Percentiles rank a stretch among this genome's conserved stretches.
Evolutionary conservation across 305 asterid genomes (phyloP).

Genomic region (Petunia hybrid): DNA sequence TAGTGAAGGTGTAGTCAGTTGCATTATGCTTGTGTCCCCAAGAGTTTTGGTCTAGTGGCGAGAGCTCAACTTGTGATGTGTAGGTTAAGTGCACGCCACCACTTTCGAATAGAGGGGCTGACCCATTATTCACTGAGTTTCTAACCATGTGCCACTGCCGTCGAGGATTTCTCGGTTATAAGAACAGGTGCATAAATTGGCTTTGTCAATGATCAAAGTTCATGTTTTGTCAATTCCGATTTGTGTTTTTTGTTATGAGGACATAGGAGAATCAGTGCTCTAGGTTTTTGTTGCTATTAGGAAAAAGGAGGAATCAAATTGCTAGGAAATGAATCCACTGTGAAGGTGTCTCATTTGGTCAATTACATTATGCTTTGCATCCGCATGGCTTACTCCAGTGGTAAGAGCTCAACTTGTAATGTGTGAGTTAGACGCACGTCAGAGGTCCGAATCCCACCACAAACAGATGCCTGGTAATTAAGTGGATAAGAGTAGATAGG

Average conservation of each 20-base stretch:
- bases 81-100: not conserved
- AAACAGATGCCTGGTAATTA: too few species aligned
- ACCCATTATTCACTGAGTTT: not conserved
- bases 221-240: not conserved
- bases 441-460: not conserved
- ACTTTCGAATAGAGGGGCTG: not conserved
- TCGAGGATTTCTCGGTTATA: too few species aligned
- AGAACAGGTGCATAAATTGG: not conserved
- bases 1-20: not conserved
- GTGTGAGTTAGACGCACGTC: not conserved
- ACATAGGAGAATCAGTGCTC: not conserved
- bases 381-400: not conserved
- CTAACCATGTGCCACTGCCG: not conserved
- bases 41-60: not conserved
- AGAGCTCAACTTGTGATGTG: not conserved
- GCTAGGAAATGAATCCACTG: not conserved
- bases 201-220: too few species aligned
- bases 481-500: not conserved
- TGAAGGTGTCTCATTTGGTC: not conserved
- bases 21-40: not conserved
- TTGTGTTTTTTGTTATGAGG: not conserved
- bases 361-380: not conserved
- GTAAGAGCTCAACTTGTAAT: not conserved
- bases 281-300: not conserved
- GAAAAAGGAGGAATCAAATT: slow-evolving; percentile 23